Base-by-base conservation (phyloP, 78 protist genomes). In the Polysphondylium violaceum region DNA sequence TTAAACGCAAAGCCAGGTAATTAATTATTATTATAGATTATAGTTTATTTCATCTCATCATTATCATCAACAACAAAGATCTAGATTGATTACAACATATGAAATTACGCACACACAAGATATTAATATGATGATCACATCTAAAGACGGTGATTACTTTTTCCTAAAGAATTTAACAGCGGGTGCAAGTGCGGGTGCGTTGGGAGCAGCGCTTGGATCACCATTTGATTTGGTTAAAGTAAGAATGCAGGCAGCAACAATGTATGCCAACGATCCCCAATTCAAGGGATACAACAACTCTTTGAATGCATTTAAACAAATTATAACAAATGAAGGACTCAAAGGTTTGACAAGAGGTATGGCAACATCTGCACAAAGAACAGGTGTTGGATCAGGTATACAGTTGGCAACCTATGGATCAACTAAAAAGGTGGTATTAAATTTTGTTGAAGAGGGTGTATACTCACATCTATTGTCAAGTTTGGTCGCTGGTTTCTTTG, bases 171-270 rank as follows among this genome's bases (percentile, higher is more conserved):
- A 79, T 55, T 44, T 92, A 21, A 11, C 51, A 4, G 0, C 87
- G 0, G 95, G 95, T 27, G 91, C 91, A 16, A 8, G 36, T 3
- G 79, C 95, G 2, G 95, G 95, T 71, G 88, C 91, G 0, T 33
- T 92, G 17, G 95, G 90, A 3, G 92, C 92, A 21, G 75, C 86
- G 7, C 51, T 85, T 9, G 95, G 89, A 41, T 68, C 74, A 41
- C 95, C 95, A 12, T 85, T 87, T 21, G 95, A 92, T 71, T 61
- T 92, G 41, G 78, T 92, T 1, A 92, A 92, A 61, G 95, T 92
- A 7, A 51, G 95, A 56, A 76, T 92, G 95, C 95, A 92, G 50
- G 95, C 90, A 0, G 87, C 87, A 0, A 74, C 23, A 9, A 83
- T 83, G 91, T 83, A 55, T 63, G 58, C 77, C 36, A 69, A 71